A percentile compares a stretch with the other conserved stretches of the same genome.
Evolutionary conservation across 148 eudicot genomes (phyloP).

Genomic region (Vaccinium darrowii): DNA sequence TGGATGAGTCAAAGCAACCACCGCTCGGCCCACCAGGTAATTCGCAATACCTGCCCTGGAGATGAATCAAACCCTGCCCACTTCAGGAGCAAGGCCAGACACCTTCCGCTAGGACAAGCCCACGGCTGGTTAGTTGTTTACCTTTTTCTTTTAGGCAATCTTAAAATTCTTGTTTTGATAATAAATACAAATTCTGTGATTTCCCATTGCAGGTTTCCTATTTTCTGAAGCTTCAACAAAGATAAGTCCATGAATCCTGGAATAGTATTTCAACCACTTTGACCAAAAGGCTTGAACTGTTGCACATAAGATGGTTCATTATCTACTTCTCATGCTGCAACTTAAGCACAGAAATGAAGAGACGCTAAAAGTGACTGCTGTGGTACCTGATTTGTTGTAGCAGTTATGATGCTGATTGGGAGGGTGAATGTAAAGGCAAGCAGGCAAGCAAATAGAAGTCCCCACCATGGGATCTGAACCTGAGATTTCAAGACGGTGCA

Average conservation of each 20-base stretch:
- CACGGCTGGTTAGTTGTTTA: not conserved
- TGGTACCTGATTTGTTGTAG: constrained; percentile 91
- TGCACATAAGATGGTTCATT: not conserved
- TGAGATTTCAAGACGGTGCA: constrained; percentile 68
- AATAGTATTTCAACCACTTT: not conserved
- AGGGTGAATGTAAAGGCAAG: constrained; percentile 89
- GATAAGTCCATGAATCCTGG: not conserved
- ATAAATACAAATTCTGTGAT: not conserved
- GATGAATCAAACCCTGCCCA: no score
- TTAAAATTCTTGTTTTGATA: not conserved
- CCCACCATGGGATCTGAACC: constrained; percentile 99
- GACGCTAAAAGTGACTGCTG: not conserved
- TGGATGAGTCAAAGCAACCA: no score
- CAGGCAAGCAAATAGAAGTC: constrained; percentile 76
- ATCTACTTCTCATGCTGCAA: not conserved
- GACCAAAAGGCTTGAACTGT: not conserved
- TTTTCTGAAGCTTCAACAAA: not conserved
- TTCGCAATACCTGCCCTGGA: no score
- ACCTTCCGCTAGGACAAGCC: no score
- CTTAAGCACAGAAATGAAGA: not conserved
- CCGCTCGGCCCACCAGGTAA: no score
- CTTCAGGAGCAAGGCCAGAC: no score
- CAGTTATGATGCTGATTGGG: constrained; percentile 95
- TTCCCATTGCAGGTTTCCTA: not conserved
- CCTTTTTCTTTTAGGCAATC: not conserved